A percentile compares a stretch with the other conserved stretches of the same genome.
Conservation (phyloP, 2,329 filamentous ascomycete species). For the Thielaviopsis punctulata region DNA sequence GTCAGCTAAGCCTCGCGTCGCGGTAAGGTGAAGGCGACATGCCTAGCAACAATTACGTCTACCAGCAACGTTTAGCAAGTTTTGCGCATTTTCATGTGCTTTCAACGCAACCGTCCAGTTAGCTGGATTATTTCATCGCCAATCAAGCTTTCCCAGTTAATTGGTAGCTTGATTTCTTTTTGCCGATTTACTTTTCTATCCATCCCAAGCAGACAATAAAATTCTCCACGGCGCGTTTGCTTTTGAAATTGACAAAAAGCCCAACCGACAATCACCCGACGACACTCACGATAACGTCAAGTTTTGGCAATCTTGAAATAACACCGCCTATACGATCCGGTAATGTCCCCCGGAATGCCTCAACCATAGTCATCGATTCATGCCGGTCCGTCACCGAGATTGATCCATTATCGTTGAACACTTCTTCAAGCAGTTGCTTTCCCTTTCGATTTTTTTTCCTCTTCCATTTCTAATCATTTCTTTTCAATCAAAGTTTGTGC, state of each 20-base stretch:
- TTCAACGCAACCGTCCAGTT: background rate
- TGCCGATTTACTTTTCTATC: background rate
- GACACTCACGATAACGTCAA: no score
- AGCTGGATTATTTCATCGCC: background rate
- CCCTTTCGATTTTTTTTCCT: conserved; percentile 6
- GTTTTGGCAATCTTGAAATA: background rate
- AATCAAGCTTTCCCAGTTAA: background rate
- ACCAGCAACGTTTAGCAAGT: background rate
- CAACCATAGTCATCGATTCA: background rate
- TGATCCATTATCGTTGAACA: background rate
- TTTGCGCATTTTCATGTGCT: background rate
- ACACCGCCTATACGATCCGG: background rate
- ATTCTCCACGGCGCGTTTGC: background rate
- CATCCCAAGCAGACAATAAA: background rate
- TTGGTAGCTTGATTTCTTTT: background rate
- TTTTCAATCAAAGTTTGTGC: background rate
- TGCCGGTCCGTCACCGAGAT: background rate
- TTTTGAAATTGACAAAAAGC: background rate
- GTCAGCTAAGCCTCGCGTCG: conserved; percentile 11
- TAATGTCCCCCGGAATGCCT: background rate
- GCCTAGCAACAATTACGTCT: background rate
- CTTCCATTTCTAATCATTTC: conserved; percentile 1
- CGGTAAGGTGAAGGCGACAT: background rate
- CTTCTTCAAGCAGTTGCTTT: background rate
- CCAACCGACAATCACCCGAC: no score